Evolutionary conservation across 192 early-diverging fungal genomes (phyloP).

Genomic region (Backusella psychrophila): DNA sequence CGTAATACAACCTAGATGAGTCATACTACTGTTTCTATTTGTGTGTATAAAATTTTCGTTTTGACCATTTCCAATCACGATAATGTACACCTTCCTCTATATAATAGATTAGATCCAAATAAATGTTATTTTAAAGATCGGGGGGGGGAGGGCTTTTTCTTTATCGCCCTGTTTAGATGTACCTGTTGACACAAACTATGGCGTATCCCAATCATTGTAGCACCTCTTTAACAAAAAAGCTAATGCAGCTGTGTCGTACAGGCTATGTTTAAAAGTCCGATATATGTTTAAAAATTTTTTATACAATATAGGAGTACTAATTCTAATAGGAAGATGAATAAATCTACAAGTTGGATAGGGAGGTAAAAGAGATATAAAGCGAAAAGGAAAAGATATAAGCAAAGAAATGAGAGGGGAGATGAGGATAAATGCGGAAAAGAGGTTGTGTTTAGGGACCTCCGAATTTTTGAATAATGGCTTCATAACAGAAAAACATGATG

Average conservation of each 20-base stretch:
- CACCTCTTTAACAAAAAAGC: not conserved
- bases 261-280: not conserved
- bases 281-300: not conserved
- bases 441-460: slow-evolving; percentile 15
- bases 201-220: not conserved
- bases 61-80: not conserved
- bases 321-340: not conserved
- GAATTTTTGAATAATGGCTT: slow-evolving; percentile 62
- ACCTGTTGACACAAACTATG: not conserved
- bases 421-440: not conserved
- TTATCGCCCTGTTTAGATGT: not conserved
- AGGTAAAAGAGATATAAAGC: slow-evolving; percentile 7
- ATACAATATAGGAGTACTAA: not conserved
- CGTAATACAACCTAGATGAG: not conserved
- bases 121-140: not conserved
- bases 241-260: not conserved
- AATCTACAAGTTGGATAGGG: not conserved
- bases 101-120: not conserved
- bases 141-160: not conserved
- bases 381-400: not conserved
- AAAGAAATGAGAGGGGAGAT: not conserved
- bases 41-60: not conserved
- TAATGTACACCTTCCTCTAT: not conserved
- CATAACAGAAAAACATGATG: slow-evolving; percentile 90
- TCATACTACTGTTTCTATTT: not conserved